Conservation (phyloP, 768 basidiomycete genomes). For the Boletellus ananiceps region DNA sequence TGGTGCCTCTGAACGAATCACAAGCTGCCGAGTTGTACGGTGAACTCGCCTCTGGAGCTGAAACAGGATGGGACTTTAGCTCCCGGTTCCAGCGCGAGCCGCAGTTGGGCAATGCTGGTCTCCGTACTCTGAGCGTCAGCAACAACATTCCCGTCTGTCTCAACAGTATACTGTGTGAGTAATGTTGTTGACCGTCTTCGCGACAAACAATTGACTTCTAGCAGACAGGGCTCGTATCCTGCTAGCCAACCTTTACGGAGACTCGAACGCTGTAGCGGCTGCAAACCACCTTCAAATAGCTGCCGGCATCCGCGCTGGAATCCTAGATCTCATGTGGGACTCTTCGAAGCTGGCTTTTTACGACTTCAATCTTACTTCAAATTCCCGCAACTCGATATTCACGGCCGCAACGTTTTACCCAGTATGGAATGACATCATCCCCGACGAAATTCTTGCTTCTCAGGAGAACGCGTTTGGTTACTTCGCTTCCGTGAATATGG, state of each 20-base stretch:
- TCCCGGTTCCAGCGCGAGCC: slow-evolving; percentile 40
- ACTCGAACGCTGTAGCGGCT: slow-evolving; percentile 40
- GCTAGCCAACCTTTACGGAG: slow-evolving; percentile 56
- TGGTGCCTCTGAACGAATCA: slow-evolving; percentile 55
- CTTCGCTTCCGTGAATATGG: slow-evolving; percentile 73
- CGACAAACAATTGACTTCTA: slow-evolving; percentile 1
- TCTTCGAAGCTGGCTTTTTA: slow-evolving; percentile 79
- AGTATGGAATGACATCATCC: slow-evolving; percentile 83
- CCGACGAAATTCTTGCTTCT: slow-evolving; percentile 57
- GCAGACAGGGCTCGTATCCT: slow-evolving; percentile 60
- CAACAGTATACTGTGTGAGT: slow-evolving; percentile 81
- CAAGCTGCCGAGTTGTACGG: slow-evolving; percentile 67
- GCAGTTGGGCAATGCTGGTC: slow-evolving; percentile 43
- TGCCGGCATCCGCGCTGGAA: slow-evolving; percentile 52
- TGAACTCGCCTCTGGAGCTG: slow-evolving; percentile 85
- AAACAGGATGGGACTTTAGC: slow-evolving; percentile 54
- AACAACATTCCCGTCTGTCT: slow-evolving; percentile 70
- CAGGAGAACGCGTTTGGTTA: slow-evolving; percentile 60
- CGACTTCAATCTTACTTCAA: slow-evolving; percentile 77
- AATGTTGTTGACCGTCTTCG: background rate
- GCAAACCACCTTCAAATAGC: slow-evolving; percentile 54
- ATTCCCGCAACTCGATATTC: slow-evolving; percentile 60
- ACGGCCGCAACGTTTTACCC: slow-evolving; percentile 80
- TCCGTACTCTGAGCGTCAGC: slow-evolving; percentile 68
- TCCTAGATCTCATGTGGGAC: slow-evolving; percentile 89